Conservation (phyloP, 2,329 filamentous ascomycete species). For the Clonostachys byssicola region DNA sequence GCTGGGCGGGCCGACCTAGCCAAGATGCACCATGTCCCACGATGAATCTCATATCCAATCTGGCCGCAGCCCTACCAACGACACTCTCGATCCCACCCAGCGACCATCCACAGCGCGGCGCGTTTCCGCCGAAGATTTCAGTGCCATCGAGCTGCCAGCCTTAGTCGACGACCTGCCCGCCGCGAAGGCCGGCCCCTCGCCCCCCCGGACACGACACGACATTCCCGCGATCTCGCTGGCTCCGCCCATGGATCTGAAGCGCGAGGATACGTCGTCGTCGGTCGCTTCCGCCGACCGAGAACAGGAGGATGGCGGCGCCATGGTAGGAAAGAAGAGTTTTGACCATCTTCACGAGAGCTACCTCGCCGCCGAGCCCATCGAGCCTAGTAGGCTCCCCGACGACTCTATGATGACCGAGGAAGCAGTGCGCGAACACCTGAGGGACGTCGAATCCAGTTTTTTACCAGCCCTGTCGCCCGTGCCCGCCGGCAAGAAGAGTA, state of each 20-base stretch:
- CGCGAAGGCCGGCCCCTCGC: neutral
- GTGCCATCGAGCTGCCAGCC: constrained; percentile 2
- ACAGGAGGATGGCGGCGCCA: neutral
- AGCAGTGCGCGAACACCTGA: constrained; percentile 50
- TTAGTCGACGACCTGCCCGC: neutral
- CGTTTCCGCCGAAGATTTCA: constrained; percentile 10
- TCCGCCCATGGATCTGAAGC: neutral
- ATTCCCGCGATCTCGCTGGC: neutral
- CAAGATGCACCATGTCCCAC: constrained; percentile 29
- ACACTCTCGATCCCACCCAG: constrained; percentile 7
- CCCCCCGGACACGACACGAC: neutral
- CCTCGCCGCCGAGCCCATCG: constrained; percentile 31
- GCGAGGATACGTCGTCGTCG: neutral
- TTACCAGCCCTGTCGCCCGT: constrained; percentile 54
- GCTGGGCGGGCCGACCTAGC: constrained; percentile 1
- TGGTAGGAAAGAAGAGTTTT: neutral
- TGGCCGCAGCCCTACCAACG: constrained; percentile 4
- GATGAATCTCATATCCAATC: constrained; percentile 13
- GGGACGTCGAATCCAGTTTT: constrained; percentile 65
- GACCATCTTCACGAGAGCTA: constrained; percentile 29
- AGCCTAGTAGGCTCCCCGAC: constrained; percentile 22
- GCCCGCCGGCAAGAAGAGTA: constrained; percentile 33
- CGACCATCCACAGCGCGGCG: constrained; percentile 16
- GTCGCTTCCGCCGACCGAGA: neutral
- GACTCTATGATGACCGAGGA: constrained; percentile 50